A percentile compares a stretch with the other conserved stretches of the same genome.
These are phyloP conservation scores for Metschnikowia kofuensis DNA, from an alignment of 805 yeast genomes.

Conservation along the genomic window DNA sequence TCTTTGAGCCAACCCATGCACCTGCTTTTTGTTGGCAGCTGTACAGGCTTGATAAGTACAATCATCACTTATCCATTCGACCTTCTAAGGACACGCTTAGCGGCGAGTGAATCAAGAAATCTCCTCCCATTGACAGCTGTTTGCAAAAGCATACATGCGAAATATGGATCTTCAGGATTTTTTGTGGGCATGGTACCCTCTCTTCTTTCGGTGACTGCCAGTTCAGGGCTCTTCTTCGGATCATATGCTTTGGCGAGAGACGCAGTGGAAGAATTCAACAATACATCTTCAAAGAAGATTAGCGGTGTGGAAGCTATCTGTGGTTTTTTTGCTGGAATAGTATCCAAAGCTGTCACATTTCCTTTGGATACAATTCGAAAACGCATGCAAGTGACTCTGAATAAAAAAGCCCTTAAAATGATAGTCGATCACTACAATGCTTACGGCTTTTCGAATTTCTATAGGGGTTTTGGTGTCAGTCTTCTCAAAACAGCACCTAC, in stretches of 20 bases:
- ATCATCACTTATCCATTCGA: conserved; percentile 83
- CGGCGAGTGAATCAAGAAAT: conserved; percentile 49
- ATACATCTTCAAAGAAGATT: conserved; percentile 13
- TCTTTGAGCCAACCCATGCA: conserved; percentile 37
- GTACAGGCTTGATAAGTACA: conserved; percentile 77
- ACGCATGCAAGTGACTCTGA: conserved; percentile 59
- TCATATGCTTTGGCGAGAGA: conserved; percentile 54
- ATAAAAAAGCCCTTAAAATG: conserved; percentile 22
- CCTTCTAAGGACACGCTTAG: conserved; percentile 80
- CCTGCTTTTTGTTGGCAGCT: conserved; percentile 62
- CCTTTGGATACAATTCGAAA: conserved; percentile 85
- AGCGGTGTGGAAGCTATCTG: conserved; percentile 54
- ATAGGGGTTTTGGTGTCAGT: conserved; percentile 72
- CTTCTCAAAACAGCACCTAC: conserved; percentile 79
- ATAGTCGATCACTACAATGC: conserved; percentile 38
- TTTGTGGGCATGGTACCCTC: conserved; percentile 51
- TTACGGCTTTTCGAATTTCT: conserved; percentile 69
- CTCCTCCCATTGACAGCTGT: conserved; percentile 38
- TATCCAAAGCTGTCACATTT: conserved; percentile 71
- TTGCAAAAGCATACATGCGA: conserved; percentile 23
- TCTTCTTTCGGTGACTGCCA: conserved; percentile 60
- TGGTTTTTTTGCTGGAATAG: conserved; percentile 72
- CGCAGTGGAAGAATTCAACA: conserved; percentile 22
- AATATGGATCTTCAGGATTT: conserved; percentile 44
- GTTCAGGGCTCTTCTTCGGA: conserved; percentile 74